Evolutionary conservation across 2,329 filamentous ascomycete species (phyloP).

Genomic region (Fusarium sororula): DNA sequence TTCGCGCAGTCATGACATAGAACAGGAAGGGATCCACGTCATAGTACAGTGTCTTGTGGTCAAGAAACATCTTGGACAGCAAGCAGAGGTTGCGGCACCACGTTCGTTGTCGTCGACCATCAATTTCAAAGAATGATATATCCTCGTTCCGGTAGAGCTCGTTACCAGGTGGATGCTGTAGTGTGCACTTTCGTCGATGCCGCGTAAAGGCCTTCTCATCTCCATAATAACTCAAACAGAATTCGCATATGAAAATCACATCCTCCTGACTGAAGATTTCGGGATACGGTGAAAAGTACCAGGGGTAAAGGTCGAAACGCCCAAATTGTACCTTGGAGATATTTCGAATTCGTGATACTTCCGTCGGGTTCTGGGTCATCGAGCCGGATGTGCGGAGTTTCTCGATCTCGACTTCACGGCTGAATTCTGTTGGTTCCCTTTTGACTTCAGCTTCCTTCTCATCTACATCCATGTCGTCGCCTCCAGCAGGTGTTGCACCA

Average conservation of each 20-base stretch:
- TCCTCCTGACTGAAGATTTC: constrained; percentile 88
- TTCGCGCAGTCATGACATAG: constrained; percentile 94
- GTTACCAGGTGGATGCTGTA: constrained; percentile 94
- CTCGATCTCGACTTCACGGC: constrained; percentile 92
- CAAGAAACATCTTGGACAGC: constrained; percentile 94
- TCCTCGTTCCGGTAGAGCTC: constrained; percentile 97
- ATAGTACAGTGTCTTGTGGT: constrained; percentile 98
- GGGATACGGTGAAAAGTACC: constrained; percentile 99
- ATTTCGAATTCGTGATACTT: constrained; percentile 95
- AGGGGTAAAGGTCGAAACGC: constrained; percentile 89
- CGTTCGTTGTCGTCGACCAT: constrained; percentile 90
- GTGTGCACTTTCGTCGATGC: constrained; percentile 87
- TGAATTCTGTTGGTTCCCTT: constrained; percentile 67
- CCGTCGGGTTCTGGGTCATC: constrained; percentile 98
- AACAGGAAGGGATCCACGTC: constrained; percentile 99
- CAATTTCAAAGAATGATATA: constrained; percentile 96
- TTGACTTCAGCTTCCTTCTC: constrained; percentile 58
- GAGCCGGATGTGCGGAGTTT: constrained; percentile 93
- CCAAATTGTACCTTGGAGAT: constrained; percentile 95
- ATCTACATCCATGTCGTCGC: constrained; percentile 65
- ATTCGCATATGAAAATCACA: constrained; percentile 95
- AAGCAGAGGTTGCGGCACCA: constrained; percentile 98
- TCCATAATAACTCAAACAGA: constrained; percentile 91
- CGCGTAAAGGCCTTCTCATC: constrained; percentile 83
- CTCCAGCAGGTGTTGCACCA: constrained; percentile 55